phyloP scores from a whole-genome alignment of 768 basidiomycete genomes.

The Exidia glandulosa region DNA sequence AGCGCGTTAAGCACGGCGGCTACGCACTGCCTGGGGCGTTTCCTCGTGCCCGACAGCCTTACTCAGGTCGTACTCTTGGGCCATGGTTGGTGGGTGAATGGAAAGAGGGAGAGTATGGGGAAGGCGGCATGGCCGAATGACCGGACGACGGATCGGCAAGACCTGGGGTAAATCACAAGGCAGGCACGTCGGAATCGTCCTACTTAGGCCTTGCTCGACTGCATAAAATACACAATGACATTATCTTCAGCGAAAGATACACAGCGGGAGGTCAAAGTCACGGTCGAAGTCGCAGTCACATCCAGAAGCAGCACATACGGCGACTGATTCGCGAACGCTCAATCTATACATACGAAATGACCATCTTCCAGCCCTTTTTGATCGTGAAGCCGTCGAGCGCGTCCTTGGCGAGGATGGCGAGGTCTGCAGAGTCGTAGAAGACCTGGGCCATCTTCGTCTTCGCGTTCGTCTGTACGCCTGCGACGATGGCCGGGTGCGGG shows the following conservation, averaged over 20 bases:
- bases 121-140: background rate
- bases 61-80: conserved; percentile 33
- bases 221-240: background rate
- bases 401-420: conserved; percentile 68
- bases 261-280: background rate
- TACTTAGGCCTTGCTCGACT: background rate
- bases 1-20: background rate
- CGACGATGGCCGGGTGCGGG: conserved; percentile 5
- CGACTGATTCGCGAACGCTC: background rate
- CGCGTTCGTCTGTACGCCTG: conserved; percentile 34
- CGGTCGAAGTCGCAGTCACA: background rate
- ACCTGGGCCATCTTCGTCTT: conserved; percentile 75
- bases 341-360: conserved; percentile 50
- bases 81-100: background rate
- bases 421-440: conserved; percentile 61
- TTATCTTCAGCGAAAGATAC: background rate
- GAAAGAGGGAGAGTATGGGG: background rate
- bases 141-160: background rate
- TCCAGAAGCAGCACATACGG: too few species aligned
- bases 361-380: conserved; percentile 80
- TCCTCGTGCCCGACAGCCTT: conserved; percentile 53
- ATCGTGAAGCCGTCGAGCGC: conserved; percentile 78
- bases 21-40: conserved; percentile 42
- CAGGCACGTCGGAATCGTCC: background rate
- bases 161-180: background rate